Evolutionary conservation across 106 monocot genomes (phyloP), one percentile per base, ranked within the genome.

Genomic region (Narthecium ossifragum): DNA sequence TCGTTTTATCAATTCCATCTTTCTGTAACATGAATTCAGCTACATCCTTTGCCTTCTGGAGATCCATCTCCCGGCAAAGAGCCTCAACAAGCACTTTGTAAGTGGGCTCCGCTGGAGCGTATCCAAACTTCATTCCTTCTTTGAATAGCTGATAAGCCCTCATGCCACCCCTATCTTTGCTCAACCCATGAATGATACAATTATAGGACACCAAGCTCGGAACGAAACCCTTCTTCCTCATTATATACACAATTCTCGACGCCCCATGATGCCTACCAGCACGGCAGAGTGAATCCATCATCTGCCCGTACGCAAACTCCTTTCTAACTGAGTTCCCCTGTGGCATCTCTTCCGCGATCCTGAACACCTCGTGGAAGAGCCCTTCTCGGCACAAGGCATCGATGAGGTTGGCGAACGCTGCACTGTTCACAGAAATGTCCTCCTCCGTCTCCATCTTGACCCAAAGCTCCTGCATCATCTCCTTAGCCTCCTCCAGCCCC

Each of bases 161-260:
- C 78, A 81, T 80, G 60, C 86, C 81, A 26, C 83, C 90, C 23
- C 73, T 64, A 29, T 54, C 54, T 56, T 71, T 76, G 68, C 86
- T 77, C 55, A 90, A 58, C 2, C 86, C 90, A 59, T 87, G 96
- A 23, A 96, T 62, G 28, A 96, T 90, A 70, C 72, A 76, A 49
- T 90, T 90, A 65, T 86, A 96, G 3, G 90, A 89, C 64, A 90
- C 83, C 34, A 78, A 17, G 59, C 94, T 86, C 2, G 94, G 94
- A 46, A 51, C 1, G 24, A 86, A 67, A 15, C 94, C 86, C 55
- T 73, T 75, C 68, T 76, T 86, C 49, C 63, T 80, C 94, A 96
- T 90, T 33, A 84, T 80, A 48, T 98, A 86, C 41, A 98, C 73
- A 34, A 98, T 84, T 51, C 86, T 80, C 0, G 90, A 86, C 2